Conservation (phyloP, 129 eudicot species). For the Tagetes patula region DNA sequence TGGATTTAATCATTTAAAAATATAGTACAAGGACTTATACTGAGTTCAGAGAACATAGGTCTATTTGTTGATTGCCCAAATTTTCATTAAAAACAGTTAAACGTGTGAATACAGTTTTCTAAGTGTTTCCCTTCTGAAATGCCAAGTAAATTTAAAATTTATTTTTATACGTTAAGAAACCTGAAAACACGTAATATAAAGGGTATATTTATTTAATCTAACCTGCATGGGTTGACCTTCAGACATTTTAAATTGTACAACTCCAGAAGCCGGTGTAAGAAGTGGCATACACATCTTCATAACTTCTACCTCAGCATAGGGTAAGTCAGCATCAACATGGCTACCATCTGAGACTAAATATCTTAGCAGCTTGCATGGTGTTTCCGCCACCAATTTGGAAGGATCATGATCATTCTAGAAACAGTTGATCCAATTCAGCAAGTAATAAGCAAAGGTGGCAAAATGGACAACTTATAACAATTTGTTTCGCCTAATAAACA, state of each 20-base stretch:
- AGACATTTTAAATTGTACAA: conserved; percentile 70
- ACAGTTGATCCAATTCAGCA: conserved; percentile 5
- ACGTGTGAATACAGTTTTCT: background rate
- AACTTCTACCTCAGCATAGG: conserved; percentile 97
- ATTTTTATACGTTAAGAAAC: background rate
- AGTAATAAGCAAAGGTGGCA: background rate
- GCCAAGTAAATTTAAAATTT: background rate
- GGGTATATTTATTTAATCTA: background rate
- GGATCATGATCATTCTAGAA: conserved; percentile 97
- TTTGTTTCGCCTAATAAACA: background rate
- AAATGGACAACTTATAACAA: background rate
- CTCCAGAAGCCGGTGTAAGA: conserved; percentile 95
- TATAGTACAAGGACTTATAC: background rate
- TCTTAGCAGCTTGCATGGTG: conserved; percentile 96
- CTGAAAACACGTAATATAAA: background rate
- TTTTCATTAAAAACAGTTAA: background rate
- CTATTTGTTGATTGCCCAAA: background rate
- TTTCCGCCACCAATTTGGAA: conserved; percentile 87
- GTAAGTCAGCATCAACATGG: conserved; percentile 95
- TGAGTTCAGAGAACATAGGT: background rate
- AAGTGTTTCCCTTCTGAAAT: background rate
- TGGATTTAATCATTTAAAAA: background rate
- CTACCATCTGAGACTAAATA: conserved; percentile 74
- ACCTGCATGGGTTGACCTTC: conserved; percentile 99
- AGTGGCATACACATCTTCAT: conserved; percentile 99